phyloP scores from a whole-genome alignment of 129 eudicot genomes.

The Flaveria linearis region DNA sequence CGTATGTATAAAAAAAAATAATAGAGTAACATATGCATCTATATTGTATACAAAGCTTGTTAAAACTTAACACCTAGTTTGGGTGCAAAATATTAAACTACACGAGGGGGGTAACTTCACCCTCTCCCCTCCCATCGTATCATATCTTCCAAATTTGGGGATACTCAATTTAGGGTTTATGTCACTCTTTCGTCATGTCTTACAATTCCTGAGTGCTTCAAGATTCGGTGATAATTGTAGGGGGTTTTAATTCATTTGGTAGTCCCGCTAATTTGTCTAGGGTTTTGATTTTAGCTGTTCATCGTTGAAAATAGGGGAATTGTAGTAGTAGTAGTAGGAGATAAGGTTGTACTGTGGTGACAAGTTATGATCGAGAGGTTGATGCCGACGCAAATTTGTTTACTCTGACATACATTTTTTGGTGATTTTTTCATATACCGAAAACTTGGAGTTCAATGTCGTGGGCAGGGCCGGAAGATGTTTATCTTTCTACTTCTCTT shows the following conservation, averaged over 20 bases:
- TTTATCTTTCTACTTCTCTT: conserved; percentile 83
- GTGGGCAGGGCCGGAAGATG: conserved; percentile 95
- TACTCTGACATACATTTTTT: conserved; percentile 10
- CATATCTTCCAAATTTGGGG: too few relatives aligned
- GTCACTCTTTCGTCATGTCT: too few relatives aligned
- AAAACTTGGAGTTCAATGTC: conserved; percentile 50
- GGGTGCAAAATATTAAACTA: too few relatives aligned
- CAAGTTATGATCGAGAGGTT: conserved; percentile 19
- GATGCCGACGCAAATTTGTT: conserved; percentile 59
- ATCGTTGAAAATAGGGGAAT: background rate
- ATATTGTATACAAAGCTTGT: too few relatives aligned
- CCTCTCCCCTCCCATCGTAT: too few relatives aligned
- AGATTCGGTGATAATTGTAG: conserved; percentile 1
- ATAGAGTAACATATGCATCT: too few relatives aligned
- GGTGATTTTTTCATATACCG: background rate
- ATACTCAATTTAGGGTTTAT: background rate
- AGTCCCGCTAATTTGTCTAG: conserved; percentile 18
- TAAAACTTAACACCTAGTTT: too few relatives aligned
- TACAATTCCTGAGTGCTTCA: background rate
- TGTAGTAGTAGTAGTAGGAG: background rate
- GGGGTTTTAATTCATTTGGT: too few relatives aligned
- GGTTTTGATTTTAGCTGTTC: conserved; percentile 26
- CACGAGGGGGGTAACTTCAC: too few relatives aligned
- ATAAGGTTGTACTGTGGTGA: background rate
- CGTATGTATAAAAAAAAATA: too few relatives aligned